Evolutionary conservation across 805 yeast genomes (phyloP), one percentile per base, ranked within the genome.

Genomic region (Lipomyces anomalus): DNA sequence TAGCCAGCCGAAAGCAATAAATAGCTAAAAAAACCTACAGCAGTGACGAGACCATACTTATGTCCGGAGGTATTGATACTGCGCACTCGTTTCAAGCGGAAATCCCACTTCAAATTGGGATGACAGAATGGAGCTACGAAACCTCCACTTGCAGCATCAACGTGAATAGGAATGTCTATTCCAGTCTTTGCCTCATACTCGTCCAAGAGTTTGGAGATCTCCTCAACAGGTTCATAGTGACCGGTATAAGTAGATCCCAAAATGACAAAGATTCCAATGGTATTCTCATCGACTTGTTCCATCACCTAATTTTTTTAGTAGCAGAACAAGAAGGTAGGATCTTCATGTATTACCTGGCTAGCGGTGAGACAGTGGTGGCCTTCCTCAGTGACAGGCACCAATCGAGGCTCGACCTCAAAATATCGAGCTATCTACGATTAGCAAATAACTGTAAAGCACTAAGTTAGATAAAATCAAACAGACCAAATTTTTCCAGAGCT

Each of bases 201-300:
- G 60, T 82, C 89, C 51, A 88, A 69, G n/a, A 82, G 67, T n/a
- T 73, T 62, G 40, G 77, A 63, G 37, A 86, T 79, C 33, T 69
- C 68, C 50, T 67, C 72, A 34, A 88, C 88, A 43, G 83, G 76
- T 63, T 88, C 96, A 66, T 84, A 87, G 40, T 88, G 88, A 47
- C 97, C 97, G 4, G 96, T 88, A 66, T 84, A 88, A 9, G 97
- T 88, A 6, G 95, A 84, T 1, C 97, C 97, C 56, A 88, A 61
- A 59, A 88, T 87, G 20, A 82, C 95, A 66, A 79, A 88, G 36
- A 85, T 76, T 57, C 96, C 96, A 67, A 88, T 87, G 11, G 97
- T 88, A 69, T 89, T 87, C 63, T 89, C 96, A 65, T 88, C 96
- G 33, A 84, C 70, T 48, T 76, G 68, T 44, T 78, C 79, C 61